Percentiles rank a stretch among this genome's conserved stretches.
Conservation (phyloP, 2,329 filamentous ascomycete genomes). For the Elsinoe batatas region DNA sequence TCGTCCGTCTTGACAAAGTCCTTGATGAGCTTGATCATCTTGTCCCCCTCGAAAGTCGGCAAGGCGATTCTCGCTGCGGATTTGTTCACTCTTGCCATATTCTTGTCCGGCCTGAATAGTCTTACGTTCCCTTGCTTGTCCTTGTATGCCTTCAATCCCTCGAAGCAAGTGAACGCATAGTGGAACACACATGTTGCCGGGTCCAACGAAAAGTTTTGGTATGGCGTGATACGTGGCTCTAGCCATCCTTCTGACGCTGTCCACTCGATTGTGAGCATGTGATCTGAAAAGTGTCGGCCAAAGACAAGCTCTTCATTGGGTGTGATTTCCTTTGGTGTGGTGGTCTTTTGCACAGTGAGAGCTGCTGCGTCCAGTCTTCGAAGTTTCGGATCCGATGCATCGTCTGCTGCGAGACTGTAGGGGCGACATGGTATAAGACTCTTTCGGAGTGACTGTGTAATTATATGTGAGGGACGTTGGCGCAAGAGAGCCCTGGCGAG, state of each 20-base stretch:
- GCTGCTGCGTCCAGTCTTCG: slow-evolving; percentile 66
- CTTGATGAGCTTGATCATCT: slow-evolving; percentile 71
- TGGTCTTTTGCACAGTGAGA: slow-evolving; percentile 64
- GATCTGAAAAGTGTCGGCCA: slow-evolving; percentile 91
- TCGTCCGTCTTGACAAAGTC: slow-evolving; percentile 71
- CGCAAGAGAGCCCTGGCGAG: slow-evolving; percentile 8
- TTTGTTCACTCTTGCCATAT: slow-evolving; percentile 91
- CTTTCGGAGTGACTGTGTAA: background rate
- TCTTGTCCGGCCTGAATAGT: slow-evolving; percentile 88
- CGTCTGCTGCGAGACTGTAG: slow-evolving; percentile 42
- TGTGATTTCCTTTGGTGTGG: slow-evolving; percentile 60
- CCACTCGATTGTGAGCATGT: slow-evolving; percentile 96
- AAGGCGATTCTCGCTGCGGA: slow-evolving; percentile 85
- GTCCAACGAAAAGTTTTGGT: slow-evolving; percentile 94
- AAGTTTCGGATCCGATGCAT: slow-evolving; percentile 43
- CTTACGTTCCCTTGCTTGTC: slow-evolving; percentile 68
- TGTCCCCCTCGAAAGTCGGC: slow-evolving; percentile 67
- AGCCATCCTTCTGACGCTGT: slow-evolving; percentile 76
- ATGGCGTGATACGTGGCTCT: slow-evolving; percentile 73
- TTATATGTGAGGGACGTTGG: slow-evolving; percentile 9
- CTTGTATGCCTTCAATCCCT: slow-evolving; percentile 99
- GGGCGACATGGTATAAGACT: slow-evolving; percentile 35
- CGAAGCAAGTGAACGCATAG: slow-evolving; percentile 96
- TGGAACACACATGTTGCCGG: slow-evolving; percentile 96
- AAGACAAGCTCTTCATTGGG: slow-evolving; percentile 80